Base-by-base conservation (phyloP, 345 rosid species). In the Odontarrhena argentea region DNA sequence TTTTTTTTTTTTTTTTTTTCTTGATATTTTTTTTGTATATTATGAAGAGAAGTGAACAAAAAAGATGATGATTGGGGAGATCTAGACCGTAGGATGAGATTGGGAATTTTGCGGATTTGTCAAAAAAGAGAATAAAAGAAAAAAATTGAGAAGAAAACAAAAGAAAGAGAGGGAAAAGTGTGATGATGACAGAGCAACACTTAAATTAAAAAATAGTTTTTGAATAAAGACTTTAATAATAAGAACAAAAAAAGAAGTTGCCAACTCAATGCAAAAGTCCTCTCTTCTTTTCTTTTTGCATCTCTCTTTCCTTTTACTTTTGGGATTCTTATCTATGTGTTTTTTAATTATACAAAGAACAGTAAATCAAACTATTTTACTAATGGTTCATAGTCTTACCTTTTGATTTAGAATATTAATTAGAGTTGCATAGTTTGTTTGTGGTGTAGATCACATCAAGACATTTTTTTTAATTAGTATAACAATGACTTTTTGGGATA, bases 141-240 rank as follows among this genome's bases (percentile, higher is more conserved):
- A 51, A 50, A 65, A 65, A 67, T 14, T 5, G 26, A 4, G 68
- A 74, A 74, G 63, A 67, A 67, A 67, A 74, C 73, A 73, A 66
- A 73, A 51, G 60, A 34, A 73, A 51, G 60, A 24, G 53, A 66
- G 61, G 53, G 49, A 52, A 71, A 71, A 41, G 70, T 30, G 73
- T 68, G 69, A 74, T 74, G 69, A 61, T 74, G 77, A 74, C 77
- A 61, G 51, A 37, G 30, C 73, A 67, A 74, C 69, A 74, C 24
- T 74, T 67, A 37, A 46, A 59, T 59, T 34, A 36, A 25, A 25
- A 36, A 51, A 44, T 59, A 50, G n/a, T 53, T 65, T 18, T 63
- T 11, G 8, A 9, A 6, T 35, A 30, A 11, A 48, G 40, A 59
- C 54, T 51, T 66, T 71, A 49, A 52, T 65, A 58, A 65, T 51